Conservation (phyloP, 352 stramenopile genomes). For the Pythium utonaiense region DNA sequence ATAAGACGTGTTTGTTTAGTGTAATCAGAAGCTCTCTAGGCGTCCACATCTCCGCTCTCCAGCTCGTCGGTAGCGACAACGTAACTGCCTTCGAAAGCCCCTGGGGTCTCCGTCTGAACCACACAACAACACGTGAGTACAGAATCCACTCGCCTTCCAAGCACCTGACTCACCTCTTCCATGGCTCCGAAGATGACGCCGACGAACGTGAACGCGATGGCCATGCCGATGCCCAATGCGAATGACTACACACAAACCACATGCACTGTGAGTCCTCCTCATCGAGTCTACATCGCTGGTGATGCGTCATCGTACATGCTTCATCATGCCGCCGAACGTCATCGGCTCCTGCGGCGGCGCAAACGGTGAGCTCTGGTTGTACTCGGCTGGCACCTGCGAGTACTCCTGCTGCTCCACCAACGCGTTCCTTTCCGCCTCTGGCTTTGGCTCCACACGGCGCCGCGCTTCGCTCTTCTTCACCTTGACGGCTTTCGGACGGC, state of each 20-base stretch:
- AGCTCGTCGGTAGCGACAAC: neutral
- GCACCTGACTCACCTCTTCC: slow-evolving; percentile 41
- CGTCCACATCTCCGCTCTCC: neutral
- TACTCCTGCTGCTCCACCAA: slow-evolving; percentile 29
- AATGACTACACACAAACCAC: slow-evolving; percentile 58
- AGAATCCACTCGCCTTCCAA: neutral
- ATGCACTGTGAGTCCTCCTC: too few species aligned
- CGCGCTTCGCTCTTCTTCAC: slow-evolving; percentile 70
- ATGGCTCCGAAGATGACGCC: slow-evolving; percentile 65
- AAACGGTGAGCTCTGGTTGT: slow-evolving; percentile 25
- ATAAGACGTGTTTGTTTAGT: neutral
- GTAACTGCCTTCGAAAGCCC: neutral
- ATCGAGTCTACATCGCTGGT: too few species aligned
- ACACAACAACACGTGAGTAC: neutral
- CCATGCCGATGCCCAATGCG: slow-evolving; percentile 75
- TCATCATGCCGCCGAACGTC: slow-evolving; percentile 65
- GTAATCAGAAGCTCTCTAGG: neutral
- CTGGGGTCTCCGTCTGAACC: neutral
- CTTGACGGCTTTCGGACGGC: slow-evolving; percentile 60
- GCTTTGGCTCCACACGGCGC: slow-evolving; percentile 44
- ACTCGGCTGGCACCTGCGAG: slow-evolving; percentile 26
- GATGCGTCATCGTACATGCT: slow-evolving; percentile 36
- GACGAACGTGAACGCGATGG: slow-evolving; percentile 65
- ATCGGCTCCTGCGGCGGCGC: slow-evolving; percentile 26
- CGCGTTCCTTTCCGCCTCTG: slow-evolving; percentile 26